These are phyloP conservation scores for Persicaria tinctoria DNA, from an alignment of 148 eudicot species.

Conservation along the genomic window DNA sequence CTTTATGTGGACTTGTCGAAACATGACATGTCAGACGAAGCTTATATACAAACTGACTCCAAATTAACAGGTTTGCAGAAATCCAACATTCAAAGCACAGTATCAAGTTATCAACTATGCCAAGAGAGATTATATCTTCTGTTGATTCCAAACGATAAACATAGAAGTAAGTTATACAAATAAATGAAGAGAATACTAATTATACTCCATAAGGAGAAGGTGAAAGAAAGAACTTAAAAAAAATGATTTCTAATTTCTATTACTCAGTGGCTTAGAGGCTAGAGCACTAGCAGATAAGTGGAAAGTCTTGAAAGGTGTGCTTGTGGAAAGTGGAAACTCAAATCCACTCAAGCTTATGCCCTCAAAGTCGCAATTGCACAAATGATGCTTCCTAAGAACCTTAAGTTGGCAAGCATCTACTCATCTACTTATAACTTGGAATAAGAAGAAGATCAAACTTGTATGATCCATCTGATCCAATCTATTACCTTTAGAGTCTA, in stretches of 20 bases:
- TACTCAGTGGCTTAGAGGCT: neutral
- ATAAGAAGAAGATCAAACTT: neutral
- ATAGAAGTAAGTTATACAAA: neutral
- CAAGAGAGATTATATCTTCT: neutral
- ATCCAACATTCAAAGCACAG: neutral
- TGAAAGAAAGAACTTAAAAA: neutral
- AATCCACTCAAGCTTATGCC: constrained; percentile 5
- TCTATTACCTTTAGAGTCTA: neutral
- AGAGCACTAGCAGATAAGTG: neutral
- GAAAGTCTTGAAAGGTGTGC: too few species aligned
- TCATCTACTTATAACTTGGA: neutral
- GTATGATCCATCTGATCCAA: neutral
- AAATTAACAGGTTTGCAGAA: neutral
- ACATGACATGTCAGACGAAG: neutral
- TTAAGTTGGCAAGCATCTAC: neutral
- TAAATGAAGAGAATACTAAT: neutral
- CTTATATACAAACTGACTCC: neutral
- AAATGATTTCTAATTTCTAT: neutral
- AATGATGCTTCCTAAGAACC: neutral
- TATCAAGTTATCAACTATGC: neutral
- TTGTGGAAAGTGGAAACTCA: neutral
- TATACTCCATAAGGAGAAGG: neutral
- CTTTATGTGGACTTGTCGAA: neutral
- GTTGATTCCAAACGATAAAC: neutral
- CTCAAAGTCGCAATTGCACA: neutral